These are phyloP conservation scores for Funneliformis mosseae DNA, from an alignment of 192 early-diverging fungal species.

Conservation along the genomic window DNA sequence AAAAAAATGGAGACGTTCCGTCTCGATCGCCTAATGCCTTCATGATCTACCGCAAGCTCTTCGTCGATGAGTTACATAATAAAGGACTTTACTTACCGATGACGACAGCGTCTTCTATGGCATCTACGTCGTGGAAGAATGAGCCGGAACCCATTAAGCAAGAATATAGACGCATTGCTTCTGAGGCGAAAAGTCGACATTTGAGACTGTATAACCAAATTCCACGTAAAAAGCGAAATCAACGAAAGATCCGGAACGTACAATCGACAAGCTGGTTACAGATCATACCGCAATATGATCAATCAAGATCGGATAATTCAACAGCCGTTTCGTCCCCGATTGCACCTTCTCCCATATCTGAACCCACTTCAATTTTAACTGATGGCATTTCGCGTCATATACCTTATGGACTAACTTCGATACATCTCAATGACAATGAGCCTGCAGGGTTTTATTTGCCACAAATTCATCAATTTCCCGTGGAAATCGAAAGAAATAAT, in stretches of 20 bases:
- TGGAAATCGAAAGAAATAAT: background rate
- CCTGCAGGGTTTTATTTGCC: background rate
- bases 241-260: background rate
- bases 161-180: constrained; percentile 14
- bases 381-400: background rate
- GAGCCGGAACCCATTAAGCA: background rate
- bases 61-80: constrained; percentile 1
- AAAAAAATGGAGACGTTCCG: background rate
- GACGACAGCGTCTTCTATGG: constrained; percentile 16
- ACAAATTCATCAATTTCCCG: background rate
- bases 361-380: background rate
- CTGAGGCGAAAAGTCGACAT: constrained; percentile 11
- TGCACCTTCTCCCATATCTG: background rate
- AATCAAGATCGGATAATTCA: background rate
- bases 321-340: background rate
- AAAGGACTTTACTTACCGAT: constrained; percentile 1
- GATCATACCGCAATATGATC: background rate
- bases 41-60: background rate
- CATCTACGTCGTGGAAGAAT: background rate
- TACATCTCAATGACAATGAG: background rate
- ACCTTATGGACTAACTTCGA: background rate
- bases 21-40: constrained; percentile 17
- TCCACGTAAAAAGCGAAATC: background rate
- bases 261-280: background rate
- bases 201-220: constrained; percentile 6